Conservation (phyloP, 2,329 filamentous ascomycete genomes). For the Stromatinia cepivora region DNA sequence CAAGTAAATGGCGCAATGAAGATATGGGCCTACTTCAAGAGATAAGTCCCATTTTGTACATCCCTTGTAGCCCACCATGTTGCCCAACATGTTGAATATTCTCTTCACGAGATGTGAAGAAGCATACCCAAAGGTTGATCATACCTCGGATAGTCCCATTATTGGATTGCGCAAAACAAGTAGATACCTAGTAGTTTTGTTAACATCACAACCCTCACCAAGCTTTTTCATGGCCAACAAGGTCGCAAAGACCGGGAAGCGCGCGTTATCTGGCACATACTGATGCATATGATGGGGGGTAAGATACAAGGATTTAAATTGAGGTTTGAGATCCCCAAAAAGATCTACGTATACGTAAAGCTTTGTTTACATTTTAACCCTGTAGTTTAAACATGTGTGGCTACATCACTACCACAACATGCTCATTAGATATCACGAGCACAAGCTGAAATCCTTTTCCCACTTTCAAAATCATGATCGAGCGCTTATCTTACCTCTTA, state of each 20-base stretch:
- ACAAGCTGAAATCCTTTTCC: background rate
- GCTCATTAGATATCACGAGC: background rate
- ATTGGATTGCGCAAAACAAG: background rate
- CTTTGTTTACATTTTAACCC: background rate
- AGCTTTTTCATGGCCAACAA: background rate
- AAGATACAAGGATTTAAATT: background rate
- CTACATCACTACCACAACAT: background rate
- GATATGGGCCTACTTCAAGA: background rate
- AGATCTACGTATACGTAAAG: background rate
- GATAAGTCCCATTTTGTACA: background rate
- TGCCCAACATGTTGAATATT: background rate
- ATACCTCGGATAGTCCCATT: background rate
- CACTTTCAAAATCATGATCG: background rate
- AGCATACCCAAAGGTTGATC: background rate
- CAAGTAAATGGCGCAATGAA: conserved; percentile 7
- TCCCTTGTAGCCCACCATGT: background rate
- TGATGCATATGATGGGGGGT: background rate
- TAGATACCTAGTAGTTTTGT: background rate
- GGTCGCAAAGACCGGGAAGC: conserved; percentile 8
- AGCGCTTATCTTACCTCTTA: conserved; percentile 14
- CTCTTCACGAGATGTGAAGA: background rate
- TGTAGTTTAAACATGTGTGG: background rate
- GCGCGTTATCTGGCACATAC: conserved; percentile 18
- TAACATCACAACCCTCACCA: background rate
- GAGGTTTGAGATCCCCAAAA: conserved; percentile 3